Base-by-base conservation (phyloP, 305 asterid species). In the Stenogyne calaminthoides region DNA sequence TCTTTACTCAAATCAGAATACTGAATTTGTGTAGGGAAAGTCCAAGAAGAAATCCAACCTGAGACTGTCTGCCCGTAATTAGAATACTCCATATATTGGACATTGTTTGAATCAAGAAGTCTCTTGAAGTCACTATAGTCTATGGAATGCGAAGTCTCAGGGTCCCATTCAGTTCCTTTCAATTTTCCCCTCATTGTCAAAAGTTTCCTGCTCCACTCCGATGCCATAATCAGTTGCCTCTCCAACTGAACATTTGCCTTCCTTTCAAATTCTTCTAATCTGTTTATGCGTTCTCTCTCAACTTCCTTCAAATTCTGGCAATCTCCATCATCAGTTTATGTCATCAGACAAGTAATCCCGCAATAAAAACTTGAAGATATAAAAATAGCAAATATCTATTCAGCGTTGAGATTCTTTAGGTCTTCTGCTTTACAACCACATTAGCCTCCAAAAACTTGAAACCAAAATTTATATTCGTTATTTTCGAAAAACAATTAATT, bases 91-190 rank as follows among this genome's bases (percentile, higher is more conserved):
- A 95, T 92, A 66, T 88, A 95, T 67, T 87, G 91, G 55, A 92
- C 96, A 82, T 88, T 89, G 78, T 87, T 90, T 18, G 97, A 87
- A 65, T 95, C 87, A 60, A 95, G 91, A 81, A 95, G 97, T 68
- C 82, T 85, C 88, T 80, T 88, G 80, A 95, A 95, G 79, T 95
- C 96, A 78, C 98, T 92, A 77, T 86, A 95, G 63, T 85, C 81
- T 74, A 95, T 95, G 76, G 75, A 65, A 78, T 88, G 94, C 74
- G 99, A 90, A 80, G 73, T 83, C 78, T 75, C 92, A 25, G 99
- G 99, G 66, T 92, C 96, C 96, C 97, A 95, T 71, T 95, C 91
- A 0, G 99, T 92, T 74, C 99, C 99, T 82, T 88, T 92, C 80
- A 95, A 67, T 78, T 90, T 95, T 66, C 96, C 97, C 69, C 86